These are phyloP conservation scores for Coemansia sp. DNA, from an alignment of 192 early-diverging fungal genomes.

Conservation along the genomic window DNA sequence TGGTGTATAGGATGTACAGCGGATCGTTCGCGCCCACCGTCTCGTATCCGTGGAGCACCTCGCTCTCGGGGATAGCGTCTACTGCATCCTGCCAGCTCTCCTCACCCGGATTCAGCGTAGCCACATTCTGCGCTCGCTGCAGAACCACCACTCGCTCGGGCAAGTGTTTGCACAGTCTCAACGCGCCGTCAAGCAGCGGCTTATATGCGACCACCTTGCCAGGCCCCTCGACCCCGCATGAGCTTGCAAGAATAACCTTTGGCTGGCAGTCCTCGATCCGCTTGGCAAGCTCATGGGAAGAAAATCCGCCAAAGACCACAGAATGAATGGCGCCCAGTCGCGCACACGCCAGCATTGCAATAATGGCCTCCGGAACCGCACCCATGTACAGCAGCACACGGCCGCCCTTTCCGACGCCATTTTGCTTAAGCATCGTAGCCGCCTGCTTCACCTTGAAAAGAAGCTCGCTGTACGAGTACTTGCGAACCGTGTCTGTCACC, in stretches of 20 bases:
- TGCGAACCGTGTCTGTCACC: slow-evolving; percentile 56
- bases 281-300: slow-evolving; percentile 74
- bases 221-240: slow-evolving; percentile 78
- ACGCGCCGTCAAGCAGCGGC: slow-evolving; percentile 72
- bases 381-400: slow-evolving; percentile 83
- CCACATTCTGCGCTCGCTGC: slow-evolving; percentile 61
- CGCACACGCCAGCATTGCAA: slow-evolving; percentile 85
- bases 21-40: slow-evolving; percentile 67
- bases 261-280: slow-evolving; percentile 81
- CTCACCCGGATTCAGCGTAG: slow-evolving; percentile 38
- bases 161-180: slow-evolving; percentile 55
- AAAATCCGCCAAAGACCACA: slow-evolving; percentile 83
- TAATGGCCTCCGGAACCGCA: slow-evolving; percentile 76
- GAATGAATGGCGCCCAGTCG: slow-evolving; percentile 82
- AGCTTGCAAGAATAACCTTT: slow-evolving; percentile 70
- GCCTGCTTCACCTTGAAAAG: slow-evolving; percentile 65
- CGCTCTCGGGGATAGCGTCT: slow-evolving; percentile 48
- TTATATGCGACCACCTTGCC: slow-evolving; percentile 72
- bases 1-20: slow-evolving; percentile 86
- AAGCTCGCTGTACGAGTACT: slow-evolving; percentile 70
- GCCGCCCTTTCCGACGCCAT: slow-evolving; percentile 70
- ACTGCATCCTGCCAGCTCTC: slow-evolving; percentile 57
- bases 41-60: slow-evolving; percentile 55
- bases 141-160: slow-evolving; percentile 61
- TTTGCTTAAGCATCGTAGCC: slow-evolving; percentile 61